Conservation (phyloP, 1,284 basidiomycete species). For the Coriolopsis trogii region DNA sequence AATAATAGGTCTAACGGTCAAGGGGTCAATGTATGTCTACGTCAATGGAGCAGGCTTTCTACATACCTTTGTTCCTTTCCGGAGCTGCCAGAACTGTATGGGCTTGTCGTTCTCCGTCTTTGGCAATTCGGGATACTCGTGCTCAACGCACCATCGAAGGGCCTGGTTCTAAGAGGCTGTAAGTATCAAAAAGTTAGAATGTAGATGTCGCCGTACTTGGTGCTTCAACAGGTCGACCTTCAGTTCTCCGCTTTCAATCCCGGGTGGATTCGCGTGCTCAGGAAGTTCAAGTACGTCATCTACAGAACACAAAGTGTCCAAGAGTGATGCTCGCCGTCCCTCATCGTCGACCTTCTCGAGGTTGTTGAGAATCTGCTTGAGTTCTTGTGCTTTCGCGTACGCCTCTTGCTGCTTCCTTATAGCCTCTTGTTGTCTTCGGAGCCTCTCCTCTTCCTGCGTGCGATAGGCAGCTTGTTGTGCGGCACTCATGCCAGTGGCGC, state of each 20-base stretch:
- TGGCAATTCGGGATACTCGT: slow-evolving; percentile 76
- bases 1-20: slow-evolving; percentile 52
- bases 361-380: slow-evolving; percentile 62
- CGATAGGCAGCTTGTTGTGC: slow-evolving; percentile 33
- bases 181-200: slow-evolving; percentile 4
- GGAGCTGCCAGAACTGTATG: slow-evolving; percentile 86
- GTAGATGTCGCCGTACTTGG: slow-evolving; percentile 52
- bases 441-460: no score
- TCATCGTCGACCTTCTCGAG: slow-evolving; percentile 82
- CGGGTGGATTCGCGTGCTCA: slow-evolving; percentile 67
- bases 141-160: slow-evolving; percentile 77
- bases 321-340: slow-evolving; percentile 64
- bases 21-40: not conserved
- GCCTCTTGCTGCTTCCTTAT: slow-evolving; percentile 55
- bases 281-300: slow-evolving; percentile 74
- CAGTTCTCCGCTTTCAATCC: slow-evolving; percentile 63
- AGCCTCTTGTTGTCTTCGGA: slow-evolving; percentile 36
- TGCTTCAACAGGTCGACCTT: slow-evolving; percentile 77
- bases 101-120: slow-evolving; percentile 66
- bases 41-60: not conserved
- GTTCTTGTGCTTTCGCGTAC: slow-evolving; percentile 61
- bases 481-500: slow-evolving; percentile 19
- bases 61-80: slow-evolving; percentile 55
- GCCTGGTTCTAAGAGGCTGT: slow-evolving; percentile 60
- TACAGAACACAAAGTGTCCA: slow-evolving; percentile 68